These are phyloP conservation scores for Mycena galericulata DNA, from an alignment of 768 basidiomycete species.

Conservation along the genomic window DNA sequence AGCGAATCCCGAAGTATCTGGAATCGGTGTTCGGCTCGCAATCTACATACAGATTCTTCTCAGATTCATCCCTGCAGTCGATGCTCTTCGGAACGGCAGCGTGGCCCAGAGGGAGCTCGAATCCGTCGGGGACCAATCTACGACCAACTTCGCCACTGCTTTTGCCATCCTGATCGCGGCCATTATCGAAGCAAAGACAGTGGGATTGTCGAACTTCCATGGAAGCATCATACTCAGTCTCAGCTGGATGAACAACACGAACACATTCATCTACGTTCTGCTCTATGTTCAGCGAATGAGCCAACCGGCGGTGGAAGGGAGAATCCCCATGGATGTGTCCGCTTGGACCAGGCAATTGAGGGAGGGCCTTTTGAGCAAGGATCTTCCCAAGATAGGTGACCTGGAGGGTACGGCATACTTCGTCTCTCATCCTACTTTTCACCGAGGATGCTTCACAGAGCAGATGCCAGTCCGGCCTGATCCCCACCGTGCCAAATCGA, in stretches of 20 bases:
- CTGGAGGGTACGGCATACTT: no score
- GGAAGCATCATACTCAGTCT: slow-evolving; percentile 41
- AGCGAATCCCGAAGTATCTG: slow-evolving; percentile 34
- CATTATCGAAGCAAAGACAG: slow-evolving; percentile 35
- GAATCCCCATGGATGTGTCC: no score
- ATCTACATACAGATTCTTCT: slow-evolving; percentile 43
- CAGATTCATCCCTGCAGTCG: slow-evolving; percentile 39
- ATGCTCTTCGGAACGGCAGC: slow-evolving; percentile 35
- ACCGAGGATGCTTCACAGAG: no score
- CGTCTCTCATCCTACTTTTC: no score
- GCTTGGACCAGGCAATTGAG: no score
- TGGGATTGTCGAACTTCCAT: slow-evolving; percentile 36
- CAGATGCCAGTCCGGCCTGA: no score
- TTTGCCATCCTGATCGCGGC: slow-evolving; percentile 42
- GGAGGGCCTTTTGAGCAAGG: no score
- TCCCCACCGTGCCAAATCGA: no score
- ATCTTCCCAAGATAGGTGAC: no score
- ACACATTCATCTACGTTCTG: slow-evolving; percentile 23
- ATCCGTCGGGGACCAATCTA: slow-evolving; percentile 23
- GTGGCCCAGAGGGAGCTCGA: slow-evolving; percentile 36
- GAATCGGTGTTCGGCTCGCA: slow-evolving; percentile 41
- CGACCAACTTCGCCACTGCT: slow-evolving; percentile 39
- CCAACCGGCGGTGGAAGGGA: slow-evolving; percentile 18
- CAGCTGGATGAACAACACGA: no score
- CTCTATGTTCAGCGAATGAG: slow-evolving; percentile 34